Conservation (phyloP, 768 basidiomycete genomes). For the Pulveroboletus frians region DNA sequence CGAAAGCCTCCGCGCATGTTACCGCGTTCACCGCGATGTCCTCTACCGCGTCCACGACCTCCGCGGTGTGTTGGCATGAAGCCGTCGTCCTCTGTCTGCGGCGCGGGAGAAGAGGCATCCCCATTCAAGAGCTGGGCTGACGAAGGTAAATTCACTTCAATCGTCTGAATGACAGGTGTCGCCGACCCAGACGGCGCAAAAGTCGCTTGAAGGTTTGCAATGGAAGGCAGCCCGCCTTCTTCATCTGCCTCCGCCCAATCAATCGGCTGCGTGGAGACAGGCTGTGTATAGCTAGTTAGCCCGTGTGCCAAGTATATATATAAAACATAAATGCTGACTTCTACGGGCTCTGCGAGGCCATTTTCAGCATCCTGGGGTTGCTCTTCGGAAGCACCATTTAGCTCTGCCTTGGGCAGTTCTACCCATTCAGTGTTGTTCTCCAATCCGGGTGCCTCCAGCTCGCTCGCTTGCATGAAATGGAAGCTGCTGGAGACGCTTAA, state of each 20-base stretch:
- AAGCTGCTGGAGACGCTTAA: conserved; percentile 50
- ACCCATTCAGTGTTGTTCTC: conserved; percentile 56
- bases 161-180: conserved; percentile 44
- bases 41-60: conserved; percentile 45
- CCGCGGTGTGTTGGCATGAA: conserved; percentile 46
- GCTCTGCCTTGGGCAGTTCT: conserved; percentile 40
- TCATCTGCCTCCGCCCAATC: conserved; percentile 80
- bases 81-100: conserved; percentile 52
- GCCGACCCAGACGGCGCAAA: conserved; percentile 70
- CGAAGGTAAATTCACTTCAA: conserved; percentile 32
- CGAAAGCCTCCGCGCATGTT: conserved; percentile 38
- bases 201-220: conserved; percentile 68
- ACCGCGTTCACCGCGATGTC: conserved; percentile 39
- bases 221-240: conserved; percentile 72
- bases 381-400: conserved; percentile 14
- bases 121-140: conserved; percentile 18
- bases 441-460: conserved; percentile 53
- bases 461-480: conserved; percentile 80
- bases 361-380: conserved; percentile 9
- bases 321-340: conserved; percentile 28
- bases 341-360: conserved; percentile 14
- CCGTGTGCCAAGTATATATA: neutral
- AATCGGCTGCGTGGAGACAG: conserved; percentile 37
- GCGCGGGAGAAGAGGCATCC: conserved; percentile 19
- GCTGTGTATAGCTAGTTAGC: conserved; percentile 9